Evolutionary conservation across 192 early-diverging fungal species (phyloP).

Genomic region (Coemansia sp.): DNA sequence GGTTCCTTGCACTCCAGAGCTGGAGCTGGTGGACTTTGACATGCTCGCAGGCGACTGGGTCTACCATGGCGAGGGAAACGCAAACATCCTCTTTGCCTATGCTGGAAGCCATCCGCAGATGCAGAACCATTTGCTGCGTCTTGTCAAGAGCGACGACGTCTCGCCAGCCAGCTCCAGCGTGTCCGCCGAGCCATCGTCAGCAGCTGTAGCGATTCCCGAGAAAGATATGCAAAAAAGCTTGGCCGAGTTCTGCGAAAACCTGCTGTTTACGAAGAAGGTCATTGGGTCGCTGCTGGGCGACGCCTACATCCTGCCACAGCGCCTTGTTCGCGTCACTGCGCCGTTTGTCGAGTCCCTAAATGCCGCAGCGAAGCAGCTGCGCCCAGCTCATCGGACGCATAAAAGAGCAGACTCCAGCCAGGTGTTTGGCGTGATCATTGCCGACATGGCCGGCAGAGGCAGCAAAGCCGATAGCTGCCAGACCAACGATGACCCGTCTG

Average conservation of each 20-base stretch:
- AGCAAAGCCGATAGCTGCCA: no score
- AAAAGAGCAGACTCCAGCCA: conserved; percentile 53
- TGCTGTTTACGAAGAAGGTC: conserved; percentile 36
- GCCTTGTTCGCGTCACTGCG: conserved; percentile 7
- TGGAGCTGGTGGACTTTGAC: conserved; percentile 2
- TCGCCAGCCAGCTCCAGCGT: neutral
- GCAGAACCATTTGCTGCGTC: conserved; percentile 28
- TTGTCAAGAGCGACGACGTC: conserved; percentile 21
- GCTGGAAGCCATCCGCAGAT: conserved; percentile 39
- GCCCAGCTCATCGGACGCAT: conserved; percentile 50
- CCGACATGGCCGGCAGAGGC: conserved; percentile 45
- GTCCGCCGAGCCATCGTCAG: no score
- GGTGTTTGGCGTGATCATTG: conserved; percentile 42
- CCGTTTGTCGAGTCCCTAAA: conserved; percentile 48
- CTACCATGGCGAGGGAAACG: conserved; percentile 75
- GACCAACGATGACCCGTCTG: no score
- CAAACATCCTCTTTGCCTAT: conserved; percentile 63
- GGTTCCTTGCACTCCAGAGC: conserved; percentile 3
- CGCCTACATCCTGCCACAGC: conserved; percentile 51
- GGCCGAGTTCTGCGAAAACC: neutral
- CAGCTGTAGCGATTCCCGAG: no score
- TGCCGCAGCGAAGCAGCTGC: conserved; percentile 16
- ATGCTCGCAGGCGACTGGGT: conserved; percentile 52
- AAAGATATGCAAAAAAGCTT: neutral
- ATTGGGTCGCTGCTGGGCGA: conserved; percentile 51